Evolutionary conservation across 306 rosid species (phyloP), one percentile per base, ranked within the genome.

Genomic region (Quercus dentata): DNA sequence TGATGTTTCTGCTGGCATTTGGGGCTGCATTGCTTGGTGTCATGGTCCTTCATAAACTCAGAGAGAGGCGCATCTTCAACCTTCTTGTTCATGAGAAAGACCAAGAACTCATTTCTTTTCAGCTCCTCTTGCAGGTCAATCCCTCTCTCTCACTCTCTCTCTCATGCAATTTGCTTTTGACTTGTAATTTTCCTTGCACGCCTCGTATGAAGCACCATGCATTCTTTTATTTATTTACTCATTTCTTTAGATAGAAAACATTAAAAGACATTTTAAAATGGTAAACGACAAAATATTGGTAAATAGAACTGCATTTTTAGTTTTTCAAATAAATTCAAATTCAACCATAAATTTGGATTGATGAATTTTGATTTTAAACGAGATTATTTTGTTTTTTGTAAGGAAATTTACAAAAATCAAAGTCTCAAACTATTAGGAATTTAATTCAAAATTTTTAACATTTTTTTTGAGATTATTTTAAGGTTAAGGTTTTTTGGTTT

Each of bases 11-110:
- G 0, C 12, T 93, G 17, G 92, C 90, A 63, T 95, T 93, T 86
- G 99, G 92, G 9, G 92, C 89, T 19, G 98, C 99, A 18, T 74
- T 95, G 78, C 81, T 93, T 70, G 99, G 96, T 4, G 94, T 92
- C 6, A 81, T 92, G 97, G 76, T 91, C 59, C 92, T 95, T 38
- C 95, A 92, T 49, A 92, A 89, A 84, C 87, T 92, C 78, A 91
- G 93, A 82, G 99, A 95, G 73, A 84, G 85, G 68, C 92, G 99
- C 64, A 89, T 95, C 78, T 91, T 84, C 76, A 83, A 76, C 85
- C 93, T 91, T 80, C 81, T 95, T 62, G 59, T 95, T 82, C 79
- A 90, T 31, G 89, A 87, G 58, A 95, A 81, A 84, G 97, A 91
- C 54, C 73, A 51, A 1, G 86, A 91, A 13, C 86, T 95, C 71